These are phyloP conservation scores for Linderniella brevidens DNA, from an alignment of 257 asterid species.

Conservation along the genomic window DNA sequence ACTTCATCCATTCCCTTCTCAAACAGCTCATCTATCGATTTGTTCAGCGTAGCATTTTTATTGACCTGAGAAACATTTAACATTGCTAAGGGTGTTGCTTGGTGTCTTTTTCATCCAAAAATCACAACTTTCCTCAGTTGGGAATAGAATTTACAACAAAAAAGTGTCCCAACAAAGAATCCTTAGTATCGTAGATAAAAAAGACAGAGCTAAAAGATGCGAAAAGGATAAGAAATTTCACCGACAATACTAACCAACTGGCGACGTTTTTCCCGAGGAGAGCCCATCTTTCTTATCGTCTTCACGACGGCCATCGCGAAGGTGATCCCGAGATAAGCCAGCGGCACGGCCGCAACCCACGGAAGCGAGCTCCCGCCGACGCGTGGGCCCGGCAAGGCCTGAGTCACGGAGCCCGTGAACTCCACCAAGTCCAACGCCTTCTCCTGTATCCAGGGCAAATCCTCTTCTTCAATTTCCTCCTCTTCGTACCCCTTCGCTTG, in stretches of 20 bases:
- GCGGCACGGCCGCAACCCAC: conserved; percentile 75
- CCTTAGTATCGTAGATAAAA: neutral
- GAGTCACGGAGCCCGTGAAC: conserved; percentile 87
- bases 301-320: conserved; percentile 68
- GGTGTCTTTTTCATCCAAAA: no score
- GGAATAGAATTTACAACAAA: no score
- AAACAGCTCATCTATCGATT: conserved; percentile 67
- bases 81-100: conserved; percentile 7
- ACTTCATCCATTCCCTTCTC: conserved; percentile 50
- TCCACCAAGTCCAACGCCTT: conserved; percentile 92
- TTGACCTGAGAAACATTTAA: conserved; percentile 40
- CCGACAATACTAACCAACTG: conserved; percentile 34
- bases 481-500: conserved; percentile 18
- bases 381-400: conserved; percentile 94
- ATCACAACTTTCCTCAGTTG: no score
- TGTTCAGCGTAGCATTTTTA: conserved; percentile 70
- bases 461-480: conserved; percentile 75
- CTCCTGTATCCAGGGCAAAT: conserved; percentile 94
- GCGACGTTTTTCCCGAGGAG: conserved; percentile 70
- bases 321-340: conserved; percentile 72
- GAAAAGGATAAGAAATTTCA: no score
- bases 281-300: conserved; percentile 60
- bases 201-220: no score
- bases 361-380: conserved; percentile 80
- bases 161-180: neutral